Evolutionary conservation across 2,329 filamentous ascomycete genomes (phyloP), one percentile per base, ranked within the genome.

Genomic region (Penicillium thymicola): DNA sequence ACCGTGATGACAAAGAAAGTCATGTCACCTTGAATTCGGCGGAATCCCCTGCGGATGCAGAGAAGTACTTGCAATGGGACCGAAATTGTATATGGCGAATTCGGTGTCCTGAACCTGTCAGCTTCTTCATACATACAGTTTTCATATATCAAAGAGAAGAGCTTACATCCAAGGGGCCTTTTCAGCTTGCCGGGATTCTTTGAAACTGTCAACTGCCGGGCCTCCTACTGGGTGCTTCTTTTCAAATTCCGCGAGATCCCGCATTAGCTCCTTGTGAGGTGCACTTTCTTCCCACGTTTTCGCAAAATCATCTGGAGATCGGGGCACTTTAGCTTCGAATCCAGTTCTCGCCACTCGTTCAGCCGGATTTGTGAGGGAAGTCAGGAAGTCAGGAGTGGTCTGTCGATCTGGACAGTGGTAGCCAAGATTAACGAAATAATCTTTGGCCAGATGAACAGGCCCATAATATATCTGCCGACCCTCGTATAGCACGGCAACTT

Each of bases 391-490:
- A 2, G 81, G 85, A 0, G 83, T 87, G 0, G 86, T 89, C 67
- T 89, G 86, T 3, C 88, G 81, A 3, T 79, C 71, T 0, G 86
- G 86, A 63, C 87, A 90, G 34, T 81, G 70, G 80, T 84, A 92
- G 40, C 89, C 89, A 72, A 88, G 83, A 13, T 81, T 75, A 64
- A 85, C 82, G 58, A 92, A 92, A 71, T 85, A 92, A 0, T 70
- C 69, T 64, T 81, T 85, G 0, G 89, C 89, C 2, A 77, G 70
- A 6, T 65, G 68, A 0, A 85, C 82, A 0, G 83, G 82, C 0
- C 89, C 90, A 60, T 87, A 92, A 75, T 85, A 93, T 59, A 92
- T 92, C 67, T 92, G 83, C 0, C 86, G 81, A 0, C 89, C 90
- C 67, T 92, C 87, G 66, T 92, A 91, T 0, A 92, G 76, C 0